Evolutionary conservation across 345 rosid species (phyloP).

Genomic region (Carallia brachiata): DNA sequence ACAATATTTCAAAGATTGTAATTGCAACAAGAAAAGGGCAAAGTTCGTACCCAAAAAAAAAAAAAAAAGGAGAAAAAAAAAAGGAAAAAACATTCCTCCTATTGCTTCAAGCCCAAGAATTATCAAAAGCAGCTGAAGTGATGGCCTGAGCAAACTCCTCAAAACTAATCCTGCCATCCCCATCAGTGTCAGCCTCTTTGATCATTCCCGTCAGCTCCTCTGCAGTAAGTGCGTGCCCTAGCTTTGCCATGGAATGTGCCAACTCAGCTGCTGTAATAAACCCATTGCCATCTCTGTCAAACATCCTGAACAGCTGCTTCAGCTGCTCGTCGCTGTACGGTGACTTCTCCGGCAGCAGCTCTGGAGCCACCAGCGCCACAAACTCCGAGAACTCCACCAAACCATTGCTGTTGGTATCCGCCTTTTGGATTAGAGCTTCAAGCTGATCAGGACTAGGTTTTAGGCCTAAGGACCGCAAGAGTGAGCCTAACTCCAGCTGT

Average conservation of each 20-base stretch:
- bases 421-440: conserved; percentile 55
- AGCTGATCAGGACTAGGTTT: conserved; percentile 68
- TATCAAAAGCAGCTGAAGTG: conserved; percentile 72
- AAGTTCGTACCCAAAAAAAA: neutral
- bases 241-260: conserved; percentile 84
- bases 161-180: conserved; percentile 75
- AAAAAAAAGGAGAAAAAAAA: neutral
- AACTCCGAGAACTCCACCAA: conserved; percentile 81
- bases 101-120: conserved; percentile 51
- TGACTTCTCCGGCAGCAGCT: conserved; percentile 50
- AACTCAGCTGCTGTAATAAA: conserved; percentile 77
- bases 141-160: conserved; percentile 70
- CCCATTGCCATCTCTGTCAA: conserved; percentile 79
- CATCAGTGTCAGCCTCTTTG: conserved; percentile 83
- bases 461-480: conserved; percentile 63
- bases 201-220: conserved; percentile 85
- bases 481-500: conserved; percentile 78
- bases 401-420: conserved; percentile 75
- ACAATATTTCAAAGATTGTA: neutral
- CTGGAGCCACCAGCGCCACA: conserved; percentile 63
- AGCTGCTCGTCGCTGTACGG: conserved; percentile 79
- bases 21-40: neutral
- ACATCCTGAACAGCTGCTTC: conserved; percentile 58
- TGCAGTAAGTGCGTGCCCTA: conserved; percentile 74
- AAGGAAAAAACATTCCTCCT: neutral